These are phyloP conservation scores for Phytophthora macrochlamydospora DNA, from an alignment of 352 stramenopile species.

Conservation along the genomic window DNA sequence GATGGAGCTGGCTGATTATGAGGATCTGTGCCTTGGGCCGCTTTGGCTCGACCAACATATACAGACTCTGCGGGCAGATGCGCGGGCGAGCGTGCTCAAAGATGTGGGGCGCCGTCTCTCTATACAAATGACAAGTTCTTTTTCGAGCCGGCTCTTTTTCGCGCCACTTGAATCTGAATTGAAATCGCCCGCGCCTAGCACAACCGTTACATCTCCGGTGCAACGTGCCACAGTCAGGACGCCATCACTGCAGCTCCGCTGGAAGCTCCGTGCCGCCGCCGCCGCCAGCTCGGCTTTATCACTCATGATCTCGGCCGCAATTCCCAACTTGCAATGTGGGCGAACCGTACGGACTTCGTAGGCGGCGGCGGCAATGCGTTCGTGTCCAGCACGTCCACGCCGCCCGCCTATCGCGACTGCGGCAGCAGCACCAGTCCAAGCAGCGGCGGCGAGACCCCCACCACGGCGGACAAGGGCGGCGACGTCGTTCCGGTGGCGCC, in stretches of 20 bases:
- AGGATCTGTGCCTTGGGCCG: neutral
- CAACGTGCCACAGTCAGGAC: conserved; percentile 29
- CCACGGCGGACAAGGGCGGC: neutral
- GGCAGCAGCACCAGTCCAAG: conserved; percentile 30
- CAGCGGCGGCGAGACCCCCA: conserved; percentile 32
- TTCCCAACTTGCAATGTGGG: conserved; percentile 1
- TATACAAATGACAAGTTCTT: conserved; percentile 15
- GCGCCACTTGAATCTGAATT: conserved; percentile 32
- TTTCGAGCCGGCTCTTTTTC: conserved; percentile 21
- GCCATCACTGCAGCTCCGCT: no score
- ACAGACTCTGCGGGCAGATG: neutral
- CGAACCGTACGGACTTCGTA: neutral
- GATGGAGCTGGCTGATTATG: neutral
- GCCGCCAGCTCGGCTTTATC: no score
- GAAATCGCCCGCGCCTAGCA: no score
- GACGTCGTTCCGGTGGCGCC: neutral
- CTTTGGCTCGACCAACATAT: neutral
- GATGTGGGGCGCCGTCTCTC: conserved; percentile 18
- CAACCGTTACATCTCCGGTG: no score
- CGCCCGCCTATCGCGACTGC: conserved; percentile 5
- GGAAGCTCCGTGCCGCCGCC: no score
- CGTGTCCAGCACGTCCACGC: conserved; percentile 10
- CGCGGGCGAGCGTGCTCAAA: neutral
- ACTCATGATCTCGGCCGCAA: neutral
- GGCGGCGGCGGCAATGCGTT: conserved; percentile 10